Base-by-base conservation (phyloP, 371 early-diverging fungal genomes). In the Syncephalastrum racemosum region DNA sequence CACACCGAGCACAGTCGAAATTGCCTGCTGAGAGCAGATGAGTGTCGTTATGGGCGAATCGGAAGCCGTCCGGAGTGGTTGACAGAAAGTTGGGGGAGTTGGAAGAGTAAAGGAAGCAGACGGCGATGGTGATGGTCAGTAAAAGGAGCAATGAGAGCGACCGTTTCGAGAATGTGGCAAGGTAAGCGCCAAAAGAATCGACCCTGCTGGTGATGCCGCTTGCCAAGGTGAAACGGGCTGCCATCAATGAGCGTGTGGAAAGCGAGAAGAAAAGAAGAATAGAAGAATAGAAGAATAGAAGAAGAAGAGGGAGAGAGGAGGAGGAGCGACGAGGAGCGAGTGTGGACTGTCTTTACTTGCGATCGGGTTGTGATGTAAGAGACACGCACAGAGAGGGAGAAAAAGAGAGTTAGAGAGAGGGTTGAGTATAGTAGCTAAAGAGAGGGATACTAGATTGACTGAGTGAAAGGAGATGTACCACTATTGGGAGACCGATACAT, bases 11-110 rank as follows among this genome's bases (percentile, higher is more conserved):
- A 46, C 68, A 68, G 41, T 68, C 68, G 45, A 58, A 68, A 8
- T 7, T 42, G 6, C 53, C 61, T 27, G 60, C 25, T 24, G 68
- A 68, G 4, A 68, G 46, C n/a, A 68, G 49, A 68, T 63, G 63
- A 2, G 66, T 50, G 23, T 51, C 49, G 49, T 65, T 65, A 1
- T 44, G 54, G 18, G 52, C 66, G 39, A 48, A 60, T 8, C 50
- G 41, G 20, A 65, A 65, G 4, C 58, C 57, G 43, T 65, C 61
- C 12, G 58, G 44, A 3, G 66, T 65, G 50, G 44, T 50, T 1
- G 66, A 54, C 19, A 65, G 43, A 14, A 52, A 60, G 40, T 57
- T 65, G 19, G 66, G 66, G 10, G 54, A 56, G 39, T 50, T 13
- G 5, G 66, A 59, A 4, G 60, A 65, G 24, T 56, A 65, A 4